Base-by-base conservation (phyloP, 2,329 filamentous ascomycete species). In the Nannizziopsis arthrosporioides region DNA sequence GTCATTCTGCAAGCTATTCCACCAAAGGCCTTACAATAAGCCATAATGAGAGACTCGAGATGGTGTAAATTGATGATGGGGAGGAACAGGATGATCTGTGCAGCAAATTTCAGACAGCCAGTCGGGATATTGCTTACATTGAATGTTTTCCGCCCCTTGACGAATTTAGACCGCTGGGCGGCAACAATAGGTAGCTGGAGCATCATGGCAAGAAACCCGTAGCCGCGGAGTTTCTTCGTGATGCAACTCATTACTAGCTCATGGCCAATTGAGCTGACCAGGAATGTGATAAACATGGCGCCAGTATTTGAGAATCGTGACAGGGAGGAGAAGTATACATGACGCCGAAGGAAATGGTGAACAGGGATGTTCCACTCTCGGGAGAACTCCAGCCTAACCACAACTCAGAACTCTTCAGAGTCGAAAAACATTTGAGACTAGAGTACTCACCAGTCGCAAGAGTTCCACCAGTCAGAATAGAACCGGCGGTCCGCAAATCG, bases 161-260 rank as follows among this genome's bases (percentile, higher is more conserved):
- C 79, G 71, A 80, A 86, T 52, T 73, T 77, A 3, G 84, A 88
- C 53, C 85, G 77, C 71, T 96, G 92, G 27, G 96, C 70, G 64
- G 89, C 79, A n/a, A 96, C 85, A 56, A 96, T 92, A 0, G 92
- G 92, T 56, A 96, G 76, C 72, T 98, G 92, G 53, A 93, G 70
- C 92, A 98, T 96, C 80, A 95, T 92, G 53, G 86, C 84, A 15
- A 93, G 61, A 62, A 95, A 94, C 8, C 90, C 92, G 61, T 96
- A 98, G 10, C 92, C 92, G 34, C 92, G 74, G 40, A 96, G 73
- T 71, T 98, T 96, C 73, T 95, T 90, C 19, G 89, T 95, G 63
- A 98, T 96, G 65, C 90, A 96, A 6, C 85, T 88, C 85, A 98
- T 94, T 59, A 98, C 85, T 49, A 98, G 76, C 67, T 98, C 92